Percentiles rank a stretch among this genome's conserved stretches.
phyloP scores from a whole-genome alignment of 164 flowering plant species.

The Piper longum region DNA sequence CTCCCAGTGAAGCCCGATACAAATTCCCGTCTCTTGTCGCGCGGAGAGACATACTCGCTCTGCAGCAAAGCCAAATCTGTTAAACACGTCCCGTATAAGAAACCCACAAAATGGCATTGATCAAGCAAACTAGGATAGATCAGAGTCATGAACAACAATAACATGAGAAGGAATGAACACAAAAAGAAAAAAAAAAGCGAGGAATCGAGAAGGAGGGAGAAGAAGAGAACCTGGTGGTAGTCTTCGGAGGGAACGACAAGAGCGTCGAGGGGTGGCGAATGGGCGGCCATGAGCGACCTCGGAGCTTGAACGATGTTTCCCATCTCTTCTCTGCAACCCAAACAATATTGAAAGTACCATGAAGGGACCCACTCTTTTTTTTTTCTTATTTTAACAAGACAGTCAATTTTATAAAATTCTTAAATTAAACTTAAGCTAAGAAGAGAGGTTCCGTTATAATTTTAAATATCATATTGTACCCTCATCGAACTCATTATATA shows the following conservation, averaged over 20 bases:
- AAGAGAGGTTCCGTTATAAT: too few relatives aligned
- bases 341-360: too few relatives aligned
- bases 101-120: background rate
- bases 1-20: constrained; percentile 97
- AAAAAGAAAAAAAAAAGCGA: background rate
- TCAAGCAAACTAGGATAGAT: background rate
- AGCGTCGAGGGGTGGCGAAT: constrained; percentile 75
- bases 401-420: too few relatives aligned
- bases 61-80: constrained; percentile 14
- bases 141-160: background rate
- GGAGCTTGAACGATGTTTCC: constrained; percentile 48
- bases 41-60: constrained; percentile 88
- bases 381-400: too few relatives aligned
- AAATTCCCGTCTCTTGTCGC: constrained; percentile 80
- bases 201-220: background rate
- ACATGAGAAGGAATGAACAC: background rate
- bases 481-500: too few relatives aligned
- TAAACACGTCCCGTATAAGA: background rate
- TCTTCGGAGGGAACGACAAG: constrained; percentile 88
- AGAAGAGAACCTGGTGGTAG: constrained; percentile 64
- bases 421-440: too few relatives aligned
- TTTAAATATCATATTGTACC: too few relatives aligned
- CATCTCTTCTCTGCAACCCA: too few relatives aligned
- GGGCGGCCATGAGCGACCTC: constrained; percentile 79
- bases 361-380: too few relatives aligned